phyloP scores from a whole-genome alignment of 2,329 filamentous ascomycete genomes.

The Neopestalotiopsis rosae region DNA sequence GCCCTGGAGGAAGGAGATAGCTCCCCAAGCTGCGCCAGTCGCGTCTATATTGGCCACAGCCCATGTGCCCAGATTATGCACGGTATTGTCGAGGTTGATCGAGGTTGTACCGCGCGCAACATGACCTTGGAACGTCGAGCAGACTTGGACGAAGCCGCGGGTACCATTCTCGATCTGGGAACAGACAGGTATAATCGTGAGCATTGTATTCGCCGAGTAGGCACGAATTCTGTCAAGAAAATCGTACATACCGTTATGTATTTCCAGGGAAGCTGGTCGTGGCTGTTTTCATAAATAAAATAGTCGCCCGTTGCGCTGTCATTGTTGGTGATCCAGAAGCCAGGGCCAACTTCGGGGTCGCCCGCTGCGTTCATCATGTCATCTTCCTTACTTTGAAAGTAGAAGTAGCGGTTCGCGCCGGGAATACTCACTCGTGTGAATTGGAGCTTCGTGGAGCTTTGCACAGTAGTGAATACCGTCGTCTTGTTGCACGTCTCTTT shows the following conservation, averaged over 20 bases:
- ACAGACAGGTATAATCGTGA: background rate
- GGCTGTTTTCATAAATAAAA: conserved; percentile 33
- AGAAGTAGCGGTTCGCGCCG: background rate
- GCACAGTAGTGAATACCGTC: background rate
- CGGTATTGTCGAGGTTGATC: conserved; percentile 27
- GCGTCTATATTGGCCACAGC: conserved; percentile 26
- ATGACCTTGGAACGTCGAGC: conserved; percentile 31
- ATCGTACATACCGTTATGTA: conserved; percentile 28
- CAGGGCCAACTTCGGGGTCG: conserved; percentile 27
- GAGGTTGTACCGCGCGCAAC: conserved; percentile 29
- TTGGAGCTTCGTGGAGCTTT: background rate
- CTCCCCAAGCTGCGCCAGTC: conserved; percentile 26
- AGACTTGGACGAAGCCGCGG: conserved; percentile 32
- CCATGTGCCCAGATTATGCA: conserved; percentile 32
- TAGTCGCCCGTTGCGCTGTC: conserved; percentile 29
- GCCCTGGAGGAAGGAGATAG: conserved; percentile 29
- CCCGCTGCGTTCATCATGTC: conserved; percentile 14
- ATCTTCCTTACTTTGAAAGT: background rate
- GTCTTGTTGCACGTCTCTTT: background rate
- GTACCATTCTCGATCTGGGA: conserved; percentile 26
- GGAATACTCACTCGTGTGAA: conserved; percentile 3
- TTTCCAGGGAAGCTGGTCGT: conserved; percentile 33
- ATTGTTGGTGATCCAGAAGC: conserved; percentile 30
- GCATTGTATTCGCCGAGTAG: too few species aligned
- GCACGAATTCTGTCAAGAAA: background rate